Evolutionary conservation across 495 filamentous ascomycete genomes (phyloP), one percentile per base, ranked within the genome.

Genomic region (Trichoderma gamsii): DNA sequence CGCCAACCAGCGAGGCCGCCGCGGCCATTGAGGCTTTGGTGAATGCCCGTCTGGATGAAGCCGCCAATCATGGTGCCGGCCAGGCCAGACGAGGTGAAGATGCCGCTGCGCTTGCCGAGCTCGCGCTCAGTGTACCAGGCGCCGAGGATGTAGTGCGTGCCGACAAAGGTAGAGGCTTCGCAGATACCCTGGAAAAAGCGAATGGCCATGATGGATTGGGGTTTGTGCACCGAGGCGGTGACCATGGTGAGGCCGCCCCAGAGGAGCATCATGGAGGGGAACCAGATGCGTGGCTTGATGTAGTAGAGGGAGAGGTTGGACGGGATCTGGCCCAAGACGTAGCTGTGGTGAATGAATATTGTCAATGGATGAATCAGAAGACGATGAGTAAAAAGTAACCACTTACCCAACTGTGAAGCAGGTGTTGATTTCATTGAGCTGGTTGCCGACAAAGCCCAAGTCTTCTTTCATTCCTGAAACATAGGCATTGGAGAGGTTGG

Each of bases 391-490:
- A 23, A 12, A 5, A 23, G 21, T 18, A 16, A 32, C 6, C 3
- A 49, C 72, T 49, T 59, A 71, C 69, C 79, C 79, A 49, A 80
- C 68, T 12, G 77, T 80, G 68, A 80, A 79, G 32, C 77, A 78
- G 16, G 85, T 86, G 70, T 86, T 87, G 75, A 88, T 85, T 63
- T 79, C 71, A 69, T 86, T 88, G 27, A 85, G 78, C 72, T 89
- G 83, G 73, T 86, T 79, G 8, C 85, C 87, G 0, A 75, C 69
- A 68, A 89, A 85, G 68, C 74, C 69, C 15, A 89, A 79, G 69
- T 88, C 85, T 67, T 87, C 84, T 68, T 86, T 86, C 86, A 90
- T 88, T 1, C 87, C 87, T 0, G 83, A 84, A 35, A 89, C 85
- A 75, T 89, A 89, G 68, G 87, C 87, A 79, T 87, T 87, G 69